Conservation (phyloP, 2,329 filamentous ascomycete species). For the Clonostachys byssicola region DNA sequence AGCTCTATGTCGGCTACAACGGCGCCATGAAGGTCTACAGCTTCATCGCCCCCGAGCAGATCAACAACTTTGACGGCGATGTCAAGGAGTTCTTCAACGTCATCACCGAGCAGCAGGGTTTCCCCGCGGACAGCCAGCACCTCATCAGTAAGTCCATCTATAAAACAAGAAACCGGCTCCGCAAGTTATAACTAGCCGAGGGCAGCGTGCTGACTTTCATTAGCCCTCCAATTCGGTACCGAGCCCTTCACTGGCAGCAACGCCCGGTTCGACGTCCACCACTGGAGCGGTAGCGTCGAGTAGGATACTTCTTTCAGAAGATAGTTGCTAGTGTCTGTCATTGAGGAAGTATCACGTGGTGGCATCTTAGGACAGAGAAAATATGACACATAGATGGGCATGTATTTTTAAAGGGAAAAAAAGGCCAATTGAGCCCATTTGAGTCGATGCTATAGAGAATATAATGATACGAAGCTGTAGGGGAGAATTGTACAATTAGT, state of each 20-base stretch:
- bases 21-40: slow-evolving; percentile 57
- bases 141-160: slow-evolving; percentile 26
- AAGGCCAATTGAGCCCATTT: too few relatives aligned
- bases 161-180: not conserved
- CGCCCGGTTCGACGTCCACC: slow-evolving; percentile 5
- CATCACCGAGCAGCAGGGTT: slow-evolving; percentile 39
- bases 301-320: not conserved
- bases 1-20: slow-evolving; percentile 54
- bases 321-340: too few relatives aligned
- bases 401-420: too few relatives aligned
- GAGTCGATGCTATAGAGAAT: too few relatives aligned
- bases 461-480: too few relatives aligned
- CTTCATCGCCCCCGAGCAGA: slow-evolving; percentile 33
- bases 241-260: slow-evolving; percentile 47
- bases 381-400: too few relatives aligned
- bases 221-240: slow-evolving; percentile 33
- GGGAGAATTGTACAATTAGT: too few relatives aligned
- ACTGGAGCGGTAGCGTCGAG: slow-evolving; percentile 1
- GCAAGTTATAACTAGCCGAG: not conserved
- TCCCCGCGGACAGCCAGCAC: slow-evolving; percentile 41
- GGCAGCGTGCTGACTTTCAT: not conserved
- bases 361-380: too few relatives aligned
- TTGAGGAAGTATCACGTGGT: too few relatives aligned
- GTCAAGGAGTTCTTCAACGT: slow-evolving; percentile 53
- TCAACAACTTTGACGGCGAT: slow-evolving; percentile 49